phyloP scores from a whole-genome alignment of 371 early-diverging fungal genomes.

The Actinomortierella wolfii region DNA sequence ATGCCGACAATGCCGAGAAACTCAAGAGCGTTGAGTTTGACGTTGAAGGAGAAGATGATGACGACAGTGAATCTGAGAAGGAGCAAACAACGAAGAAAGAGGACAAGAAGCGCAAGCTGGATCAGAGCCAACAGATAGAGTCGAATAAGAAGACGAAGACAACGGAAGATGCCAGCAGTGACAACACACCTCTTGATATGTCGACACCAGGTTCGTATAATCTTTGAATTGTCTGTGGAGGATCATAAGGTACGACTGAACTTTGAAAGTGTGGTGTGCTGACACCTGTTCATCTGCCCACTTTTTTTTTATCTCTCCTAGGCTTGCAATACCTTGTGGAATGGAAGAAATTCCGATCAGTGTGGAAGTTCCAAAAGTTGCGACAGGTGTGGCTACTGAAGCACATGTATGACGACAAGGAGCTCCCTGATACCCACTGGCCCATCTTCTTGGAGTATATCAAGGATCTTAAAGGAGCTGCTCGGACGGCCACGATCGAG shows the following conservation, averaged over 20 bases:
- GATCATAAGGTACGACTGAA: too few species aligned
- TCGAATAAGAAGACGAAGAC: slow-evolving; percentile 19
- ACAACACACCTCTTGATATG: slow-evolving; percentile 16
- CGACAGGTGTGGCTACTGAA: slow-evolving; percentile 66
- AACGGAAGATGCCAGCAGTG: slow-evolving; percentile 8
- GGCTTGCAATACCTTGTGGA: slow-evolving; percentile 39
- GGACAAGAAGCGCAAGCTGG: slow-evolving; percentile 18
- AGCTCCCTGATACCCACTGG: slow-evolving; percentile 46
- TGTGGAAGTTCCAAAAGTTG: slow-evolving; percentile 70
- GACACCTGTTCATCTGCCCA: background rate
- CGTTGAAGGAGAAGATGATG: slow-evolving; percentile 35
- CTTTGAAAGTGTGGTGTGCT: too few species aligned
- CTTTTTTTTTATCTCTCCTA: slow-evolving; percentile 2
- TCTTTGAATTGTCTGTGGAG: too few species aligned
- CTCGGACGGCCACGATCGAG: slow-evolving; percentile 42
- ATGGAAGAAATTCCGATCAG: slow-evolving; percentile 33
- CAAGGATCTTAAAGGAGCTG: slow-evolving; percentile 49
- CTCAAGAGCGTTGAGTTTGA: slow-evolving; percentile 36
- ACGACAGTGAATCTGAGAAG: slow-evolving; percentile 19
- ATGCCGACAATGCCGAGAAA: slow-evolving; percentile 40
- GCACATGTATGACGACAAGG: slow-evolving; percentile 53
- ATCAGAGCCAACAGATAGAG: slow-evolving; percentile 4
- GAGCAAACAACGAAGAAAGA: slow-evolving; percentile 10
- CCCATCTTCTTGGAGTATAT: slow-evolving; percentile 46
- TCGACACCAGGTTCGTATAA: slow-evolving; percentile 19